These are phyloP conservation scores for Trichocomaceae sp. DNA, from an alignment of 2,329 filamentous ascomycete genomes.

Conservation along the genomic window DNA sequence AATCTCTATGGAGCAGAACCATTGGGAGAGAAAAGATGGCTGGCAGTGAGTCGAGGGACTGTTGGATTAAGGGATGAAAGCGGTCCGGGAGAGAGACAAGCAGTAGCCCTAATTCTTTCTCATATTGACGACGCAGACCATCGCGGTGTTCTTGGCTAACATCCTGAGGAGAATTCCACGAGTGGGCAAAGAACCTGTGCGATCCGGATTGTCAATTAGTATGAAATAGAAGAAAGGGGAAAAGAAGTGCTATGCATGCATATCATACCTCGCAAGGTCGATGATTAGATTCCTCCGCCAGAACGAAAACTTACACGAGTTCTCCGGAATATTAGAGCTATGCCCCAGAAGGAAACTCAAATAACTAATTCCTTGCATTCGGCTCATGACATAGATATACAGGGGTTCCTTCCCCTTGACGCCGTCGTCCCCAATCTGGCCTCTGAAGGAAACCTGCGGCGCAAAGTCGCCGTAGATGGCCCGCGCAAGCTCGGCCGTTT, in stretches of 20 bases:
- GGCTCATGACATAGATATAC: constrained; percentile 31
- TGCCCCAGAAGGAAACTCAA: constrained; percentile 34
- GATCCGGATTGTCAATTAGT: constrained; percentile 11
- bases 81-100: constrained; percentile 28
- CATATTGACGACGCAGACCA: constrained; percentile 21
- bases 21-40: constrained; percentile 34
- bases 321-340: constrained; percentile 25
- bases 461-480: constrained; percentile 28
- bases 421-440: constrained; percentile 24
- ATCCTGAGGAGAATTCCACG: constrained; percentile 32
- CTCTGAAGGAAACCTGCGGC: constrained; percentile 23
- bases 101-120: constrained; percentile 28
- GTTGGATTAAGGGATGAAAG: constrained; percentile 29
- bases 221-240: not conserved
- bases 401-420: constrained; percentile 27
- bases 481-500: constrained; percentile 25
- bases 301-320: constrained; percentile 27
- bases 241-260: not conserved
- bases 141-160: constrained; percentile 22
- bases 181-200: constrained; percentile 36
- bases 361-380: constrained; percentile 26
- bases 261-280: constrained; percentile 29
- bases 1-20: constrained; percentile 37
- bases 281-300: constrained; percentile 32
- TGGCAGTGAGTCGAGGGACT: constrained; percentile 26